Evolutionary conservation across 169 alveolate genomes (phyloP).

Genomic region (Ichthyophthirius multifiliis): DNA sequence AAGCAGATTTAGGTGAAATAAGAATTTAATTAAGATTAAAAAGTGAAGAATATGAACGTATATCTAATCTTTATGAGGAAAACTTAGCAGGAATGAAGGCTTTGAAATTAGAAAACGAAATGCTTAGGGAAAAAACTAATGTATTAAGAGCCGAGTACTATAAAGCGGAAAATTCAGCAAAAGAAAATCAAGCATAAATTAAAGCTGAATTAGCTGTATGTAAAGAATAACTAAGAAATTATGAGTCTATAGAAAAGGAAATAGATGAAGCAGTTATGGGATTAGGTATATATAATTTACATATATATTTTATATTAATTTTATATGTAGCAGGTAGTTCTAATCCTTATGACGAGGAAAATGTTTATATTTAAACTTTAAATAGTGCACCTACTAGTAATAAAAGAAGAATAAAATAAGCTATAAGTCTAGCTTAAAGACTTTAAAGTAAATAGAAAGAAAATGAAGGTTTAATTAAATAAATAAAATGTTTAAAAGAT

Average conservation of each 20-base stretch:
- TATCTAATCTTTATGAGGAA: slow-evolving; percentile 69
- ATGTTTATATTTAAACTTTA: slow-evolving; percentile 45
- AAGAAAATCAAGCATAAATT: slow-evolving; percentile 57
- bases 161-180: slow-evolving; percentile 56
- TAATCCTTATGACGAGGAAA: slow-evolving; percentile 39
- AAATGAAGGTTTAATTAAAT: slow-evolving; percentile 38
- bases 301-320: background rate
- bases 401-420: slow-evolving; percentile 69
- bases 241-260: slow-evolving; percentile 76
- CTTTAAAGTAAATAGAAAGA: slow-evolving; percentile 61
- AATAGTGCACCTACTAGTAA: slow-evolving; percentile 74
- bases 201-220: slow-evolving; percentile 70
- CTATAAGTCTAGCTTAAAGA: slow-evolving; percentile 65
- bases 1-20: slow-evolving; percentile 59
- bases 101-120: slow-evolving; percentile 56
- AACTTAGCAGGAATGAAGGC: slow-evolving; percentile 56
- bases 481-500: slow-evolving; percentile 33
- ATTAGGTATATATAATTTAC: slow-evolving; percentile 42
- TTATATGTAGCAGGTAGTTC: background rate
- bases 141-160: slow-evolving; percentile 70
- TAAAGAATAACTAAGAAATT: slow-evolving; percentile 66
- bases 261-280: slow-evolving; percentile 76
- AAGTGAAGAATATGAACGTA: slow-evolving; percentile 62
- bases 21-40: slow-evolving; percentile 52
- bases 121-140: slow-evolving; percentile 59